Conservation (phyloP, 768 basidiomycete species). For the Termitomyces eurrhizus region DNA sequence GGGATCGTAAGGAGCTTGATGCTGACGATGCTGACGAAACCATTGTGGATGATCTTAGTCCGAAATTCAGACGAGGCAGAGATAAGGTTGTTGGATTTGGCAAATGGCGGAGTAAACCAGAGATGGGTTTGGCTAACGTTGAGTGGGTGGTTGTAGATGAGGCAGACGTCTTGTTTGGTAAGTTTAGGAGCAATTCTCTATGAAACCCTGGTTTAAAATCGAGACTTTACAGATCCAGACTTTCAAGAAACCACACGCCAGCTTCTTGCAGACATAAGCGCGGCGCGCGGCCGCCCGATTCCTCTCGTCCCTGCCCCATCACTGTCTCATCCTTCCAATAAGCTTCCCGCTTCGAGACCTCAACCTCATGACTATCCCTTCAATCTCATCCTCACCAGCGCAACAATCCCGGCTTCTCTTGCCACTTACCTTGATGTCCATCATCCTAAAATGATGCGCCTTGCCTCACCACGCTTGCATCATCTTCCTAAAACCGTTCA, state of each 20-base stretch:
- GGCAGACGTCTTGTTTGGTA: constrained; percentile 88
- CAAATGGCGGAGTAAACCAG: constrained; percentile 39
- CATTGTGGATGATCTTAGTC: constrained; percentile 15
- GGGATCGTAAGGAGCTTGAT: constrained; percentile 36
- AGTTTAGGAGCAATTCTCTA: constrained; percentile 2
- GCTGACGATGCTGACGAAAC: constrained; percentile 19
- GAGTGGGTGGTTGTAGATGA: constrained; percentile 94
- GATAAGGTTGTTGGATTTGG: constrained; percentile 36
- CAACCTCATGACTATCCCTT: constrained; percentile 57
- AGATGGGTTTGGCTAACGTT: constrained; percentile 62
- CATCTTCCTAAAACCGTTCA: constrained; percentile 66
- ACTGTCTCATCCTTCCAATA: constrained; percentile 15
- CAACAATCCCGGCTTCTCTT: constrained; percentile 81
- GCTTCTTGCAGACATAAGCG: constrained; percentile 67
- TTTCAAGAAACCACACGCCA: constrained; percentile 72
- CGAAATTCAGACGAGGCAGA: constrained; percentile 29
- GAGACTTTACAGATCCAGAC: constrained; percentile 58
- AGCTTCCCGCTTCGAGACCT: constrained; percentile 19
- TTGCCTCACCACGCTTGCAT: constrained; percentile 79
- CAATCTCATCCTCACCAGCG: constrained; percentile 77
- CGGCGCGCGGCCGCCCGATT: constrained; percentile 51
- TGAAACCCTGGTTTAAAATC: background rate
- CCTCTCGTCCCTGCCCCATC: constrained; percentile 21
- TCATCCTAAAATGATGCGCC: constrained; percentile 64
- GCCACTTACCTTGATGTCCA: constrained; percentile 56